Evolutionary conservation across 75 land plant genomes (phyloP), one percentile per base, ranked within the genome.

Genomic region (Sequoia sempervirens): DNA sequence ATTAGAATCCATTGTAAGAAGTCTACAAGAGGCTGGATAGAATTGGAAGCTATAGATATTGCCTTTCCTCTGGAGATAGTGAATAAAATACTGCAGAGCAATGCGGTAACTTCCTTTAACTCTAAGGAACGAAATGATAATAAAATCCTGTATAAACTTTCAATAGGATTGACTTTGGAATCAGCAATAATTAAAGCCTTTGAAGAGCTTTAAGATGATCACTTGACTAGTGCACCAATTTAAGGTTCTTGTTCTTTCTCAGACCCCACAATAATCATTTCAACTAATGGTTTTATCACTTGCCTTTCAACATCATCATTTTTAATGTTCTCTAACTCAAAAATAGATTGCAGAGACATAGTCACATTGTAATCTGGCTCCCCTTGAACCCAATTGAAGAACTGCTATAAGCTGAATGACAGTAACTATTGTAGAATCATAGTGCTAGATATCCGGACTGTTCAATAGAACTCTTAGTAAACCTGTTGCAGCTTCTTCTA

Each of bases 231-330:
- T 34, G 36, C 36, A 34, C 36, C 36, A 34, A 34, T 34, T 34
- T 34, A 0, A 34, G 36, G 0, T 34, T 28, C 88, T 84, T 90
- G 96, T 76, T 97, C 99, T 64, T 87, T 87, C 86, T 95, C 99
- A 15, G 89, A 89, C 47, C 93, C 94, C 81, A 92, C 82, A 86
- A 84, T 87, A 32, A 97, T 86, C 94, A 97, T 95, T n/a, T n/a
- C 99, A 80, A 92, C 92, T 45, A 97, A 80, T 34, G 99, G 99
- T 40, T 88, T 87, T 81, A 94, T 89, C 6, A 97, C 93, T 84
- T 97, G 96, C 80, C 88, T 88, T 50, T 94, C 94, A 40, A 85
- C 75, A 50, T 95, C 94, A 70, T 88, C 88, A 37, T 88, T 89
- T 81, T 92, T 87, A 40, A 95, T 89, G 75, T 91, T 79, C 36